Evolutionary conservation across 1,284 basidiomycete species (phyloP).

Genomic region (Tilletia walkeri): DNA sequence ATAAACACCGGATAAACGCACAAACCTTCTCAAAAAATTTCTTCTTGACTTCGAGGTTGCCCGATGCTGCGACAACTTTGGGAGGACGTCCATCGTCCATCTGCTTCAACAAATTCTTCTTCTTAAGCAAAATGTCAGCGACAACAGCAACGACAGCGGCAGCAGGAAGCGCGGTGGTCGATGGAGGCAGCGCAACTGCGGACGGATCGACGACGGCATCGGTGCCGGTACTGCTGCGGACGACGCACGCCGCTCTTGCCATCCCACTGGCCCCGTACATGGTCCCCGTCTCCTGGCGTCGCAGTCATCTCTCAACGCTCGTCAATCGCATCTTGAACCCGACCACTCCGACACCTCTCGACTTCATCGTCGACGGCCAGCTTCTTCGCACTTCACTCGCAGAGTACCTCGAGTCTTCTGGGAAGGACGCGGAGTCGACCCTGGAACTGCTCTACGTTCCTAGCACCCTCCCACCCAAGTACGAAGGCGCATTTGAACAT

Average conservation of each 20-base stretch:
- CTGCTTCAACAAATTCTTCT: too few species aligned
- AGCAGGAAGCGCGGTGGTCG: neutral
- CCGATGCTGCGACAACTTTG: too few species aligned
- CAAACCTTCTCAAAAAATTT: neutral
- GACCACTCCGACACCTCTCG: slow-evolving; percentile 63
- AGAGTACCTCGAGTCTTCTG: slow-evolving; percentile 74
- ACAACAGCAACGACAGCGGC: slow-evolving; percentile 10
- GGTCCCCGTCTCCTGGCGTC: slow-evolving; percentile 84
- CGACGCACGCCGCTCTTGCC: slow-evolving; percentile 62
- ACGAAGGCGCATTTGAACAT: slow-evolving; percentile 74
- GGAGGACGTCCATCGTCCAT: too few species aligned
- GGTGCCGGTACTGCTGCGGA: slow-evolving; percentile 40
- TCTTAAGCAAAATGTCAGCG: neutral
- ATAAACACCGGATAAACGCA: too few species aligned
- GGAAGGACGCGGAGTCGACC: slow-evolving; percentile 72
- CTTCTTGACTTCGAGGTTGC: too few species aligned
- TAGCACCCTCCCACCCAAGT: slow-evolving; percentile 83
- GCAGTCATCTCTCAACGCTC: slow-evolving; percentile 94
- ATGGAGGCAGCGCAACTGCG: too few species aligned
- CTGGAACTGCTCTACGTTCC: slow-evolving; percentile 92
- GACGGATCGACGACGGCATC: neutral
- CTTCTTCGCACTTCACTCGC: slow-evolving; percentile 72
- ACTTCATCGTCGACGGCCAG: slow-evolving; percentile 83
- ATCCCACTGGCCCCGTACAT: slow-evolving; percentile 90
- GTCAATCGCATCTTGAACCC: slow-evolving; percentile 89